Base-by-base conservation (phyloP, 148 eudicot genomes). In the Amaranthus cruentus region DNA sequence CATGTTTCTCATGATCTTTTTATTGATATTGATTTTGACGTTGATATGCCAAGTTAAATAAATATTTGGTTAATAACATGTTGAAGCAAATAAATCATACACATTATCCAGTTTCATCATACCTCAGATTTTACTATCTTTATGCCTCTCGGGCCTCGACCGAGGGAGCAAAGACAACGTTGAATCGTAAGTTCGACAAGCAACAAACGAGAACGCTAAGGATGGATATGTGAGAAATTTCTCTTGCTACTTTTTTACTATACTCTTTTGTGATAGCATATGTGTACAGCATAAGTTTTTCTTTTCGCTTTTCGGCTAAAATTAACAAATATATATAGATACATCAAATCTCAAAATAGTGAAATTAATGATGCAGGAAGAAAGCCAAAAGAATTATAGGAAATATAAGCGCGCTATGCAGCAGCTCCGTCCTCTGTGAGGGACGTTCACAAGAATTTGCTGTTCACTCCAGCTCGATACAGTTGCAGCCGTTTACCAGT, bases 391-490 rank as follows among this genome's bases (percentile, higher is more conserved):
- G 70, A 74, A 74, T 51, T 14, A 28, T 47, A 68, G 13, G 59
- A 38, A 62, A 12, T 59, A 61, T 8, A 47, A 9, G 38, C 38
- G 38, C 38, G 51, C 74, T 48, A 53, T 18, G 67, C 47, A 70
- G 11, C 43, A 38, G 12, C 42, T 13, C 18, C 7, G 10, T 4
- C 6, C 51, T 13, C 80, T 55, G 54, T 28, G 38, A 1, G 38
- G 38, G 38, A 28, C 38, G 66, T 73, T 75, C 71, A 75, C 69
- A 91, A 82, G 75, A 85, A 80, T 79, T 79, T 80, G 85, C 89
- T 83, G 73, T 86, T 91, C 12, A 88, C 89, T 21, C 99, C 99
- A 12, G 97, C 97, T 76, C 99, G 82, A 73, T 88, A 95, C 7
- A 90, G 66, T 62, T 83, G 83, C 82, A 91, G 69, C 68, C 81